phyloP scores from a whole-genome alignment of 495 filamentous ascomycete genomes.

The Aspergillus incahuasiensis region DNA sequence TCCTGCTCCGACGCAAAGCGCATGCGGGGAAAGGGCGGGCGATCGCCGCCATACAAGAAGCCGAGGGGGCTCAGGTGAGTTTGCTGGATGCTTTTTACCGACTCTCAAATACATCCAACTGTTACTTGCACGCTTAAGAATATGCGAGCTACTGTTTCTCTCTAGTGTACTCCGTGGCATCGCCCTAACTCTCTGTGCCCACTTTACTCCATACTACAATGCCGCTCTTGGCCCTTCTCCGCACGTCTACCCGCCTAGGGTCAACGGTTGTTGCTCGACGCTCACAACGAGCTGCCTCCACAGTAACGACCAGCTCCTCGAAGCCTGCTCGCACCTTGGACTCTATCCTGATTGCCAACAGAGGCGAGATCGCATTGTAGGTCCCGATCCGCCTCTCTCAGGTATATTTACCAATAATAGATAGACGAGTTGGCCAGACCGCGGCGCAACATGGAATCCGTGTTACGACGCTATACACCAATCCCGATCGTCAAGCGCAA shows the following conservation, averaged over 20 bases:
- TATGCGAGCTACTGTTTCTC: conserved; percentile 18
- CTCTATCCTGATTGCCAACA: conserved; percentile 91
- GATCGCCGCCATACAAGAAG: background rate
- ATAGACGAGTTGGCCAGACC: conserved; percentile 76
- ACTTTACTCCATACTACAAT: conserved; percentile 20
- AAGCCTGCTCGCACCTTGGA: conserved; percentile 52
- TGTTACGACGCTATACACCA: conserved; percentile 92
- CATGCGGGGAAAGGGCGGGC: conserved; percentile 39
- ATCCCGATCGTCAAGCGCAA: conserved; percentile 80
- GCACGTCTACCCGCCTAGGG: conserved; percentile 39
- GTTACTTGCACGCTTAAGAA: background rate
- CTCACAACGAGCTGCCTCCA: conserved; percentile 33
- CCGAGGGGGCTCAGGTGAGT: background rate
- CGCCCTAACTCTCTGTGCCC: conserved; percentile 14
- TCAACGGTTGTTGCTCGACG: conserved; percentile 31
- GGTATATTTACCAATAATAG: conserved; percentile 9
- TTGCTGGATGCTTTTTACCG: background rate
- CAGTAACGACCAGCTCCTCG: conserved; percentile 22
- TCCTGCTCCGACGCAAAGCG: conserved; percentile 34
- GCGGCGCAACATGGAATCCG: conserved; percentile 84
- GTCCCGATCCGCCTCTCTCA: conserved; percentile 1
- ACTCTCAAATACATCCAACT: conserved; percentile 1
- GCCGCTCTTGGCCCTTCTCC: conserved; percentile 45
- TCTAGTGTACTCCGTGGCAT: conserved; percentile 5
- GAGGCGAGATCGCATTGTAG: conserved; percentile 92